Base-by-base conservation (phyloP, 495 filamentous ascomycete species). In the Lasiosphaeria ovina region DNA sequence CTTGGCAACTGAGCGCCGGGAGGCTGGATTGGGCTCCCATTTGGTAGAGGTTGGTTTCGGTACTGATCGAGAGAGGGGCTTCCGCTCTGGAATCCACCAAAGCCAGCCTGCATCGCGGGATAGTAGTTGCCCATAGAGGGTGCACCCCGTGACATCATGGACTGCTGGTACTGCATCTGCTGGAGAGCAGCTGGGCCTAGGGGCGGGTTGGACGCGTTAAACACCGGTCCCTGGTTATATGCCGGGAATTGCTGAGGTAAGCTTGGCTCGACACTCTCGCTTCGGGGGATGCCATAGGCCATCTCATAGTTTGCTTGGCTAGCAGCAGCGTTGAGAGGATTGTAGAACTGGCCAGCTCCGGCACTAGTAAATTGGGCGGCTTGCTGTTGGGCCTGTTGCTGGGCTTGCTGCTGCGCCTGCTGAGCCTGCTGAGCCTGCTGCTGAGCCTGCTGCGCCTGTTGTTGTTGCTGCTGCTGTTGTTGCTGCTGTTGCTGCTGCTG, bases 161-260 rank as follows among this genome's bases (percentile, higher is more conserved):
- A 74, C 64, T 86, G 84, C 69, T 86, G 83, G 62, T 83, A 85
- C 68, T 86, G 85, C 47, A 84, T 62, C 62, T 83, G 81, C 64
- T 80, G 78, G 2, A 82, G 68, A 42, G 74, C 78, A 40, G 78
- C 73, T 6, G 84, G 81, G 17, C 72, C 69, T 60, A 83, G 74
- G 40, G 77, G 75, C 61, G 79, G 71, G 59, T 73, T 76, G 54
- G 72, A 57, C n/a, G 77, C 71, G 35, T 74, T 78, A 69, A 76
- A 87, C 71, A 87, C 81, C 14, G 75, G 69, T 6, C 67, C 77
- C 60, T 77, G 77, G 51, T 75, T 79, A 63, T 81, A 85, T 11
- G 75, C 62, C 3, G 80, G 75, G 68, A 83, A 87, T 9, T 80
- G 74, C 31, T 78, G 72, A 8, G 81, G 72, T 61, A 83, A 69